A percentile compares a stretch with the other conserved stretches of the same genome.
Evolutionary conservation across 2,329 filamentous ascomycete genomes (phyloP).

Genomic region (Fusarium sp.): DNA sequence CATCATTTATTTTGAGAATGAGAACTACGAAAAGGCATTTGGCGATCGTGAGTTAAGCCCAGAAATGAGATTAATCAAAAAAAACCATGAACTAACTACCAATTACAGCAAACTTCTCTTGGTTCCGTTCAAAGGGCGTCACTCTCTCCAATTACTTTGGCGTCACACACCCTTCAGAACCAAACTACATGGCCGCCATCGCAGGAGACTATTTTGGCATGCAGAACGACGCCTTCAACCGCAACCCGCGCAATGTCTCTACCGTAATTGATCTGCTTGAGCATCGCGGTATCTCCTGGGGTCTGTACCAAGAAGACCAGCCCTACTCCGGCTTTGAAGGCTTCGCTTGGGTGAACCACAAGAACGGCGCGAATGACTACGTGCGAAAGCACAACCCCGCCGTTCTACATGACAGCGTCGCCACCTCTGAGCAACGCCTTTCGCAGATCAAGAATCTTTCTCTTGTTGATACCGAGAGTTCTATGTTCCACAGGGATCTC

Average conservation of each 20-base stretch:
- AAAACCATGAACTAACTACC: not conserved
- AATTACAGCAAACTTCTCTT: constrained; percentile 45
- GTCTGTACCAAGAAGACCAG: constrained; percentile 81
- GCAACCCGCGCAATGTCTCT: constrained; percentile 71
- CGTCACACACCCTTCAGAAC: constrained; percentile 74
- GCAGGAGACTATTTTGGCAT: constrained; percentile 75
- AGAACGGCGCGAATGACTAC: constrained; percentile 78
- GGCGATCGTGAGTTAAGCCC: constrained; percentile 66
- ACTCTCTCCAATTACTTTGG: constrained; percentile 58
- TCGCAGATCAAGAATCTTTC: constrained; percentile 79
- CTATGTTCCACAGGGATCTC: constrained; percentile 76
- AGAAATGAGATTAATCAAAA: rapidly evolving
- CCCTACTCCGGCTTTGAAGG: constrained; percentile 82
- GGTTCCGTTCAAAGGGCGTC: constrained; percentile 50
- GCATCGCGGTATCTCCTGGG: constrained; percentile 74
- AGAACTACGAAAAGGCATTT: constrained; percentile 73
- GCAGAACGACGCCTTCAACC: constrained; percentile 68
- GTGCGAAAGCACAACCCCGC: constrained; percentile 84
- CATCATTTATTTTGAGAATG: constrained; percentile 84
- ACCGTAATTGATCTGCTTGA: constrained; percentile 78
- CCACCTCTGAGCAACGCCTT: constrained; percentile 70
- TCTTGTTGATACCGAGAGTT: constrained; percentile 56
- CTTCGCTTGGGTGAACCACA: constrained; percentile 70
- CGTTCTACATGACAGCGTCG: constrained; percentile 75
- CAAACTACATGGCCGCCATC: constrained; percentile 75